Base-by-base conservation (phyloP, 2,329 filamentous ascomycete species). In the Alternaria viburni region DNA sequence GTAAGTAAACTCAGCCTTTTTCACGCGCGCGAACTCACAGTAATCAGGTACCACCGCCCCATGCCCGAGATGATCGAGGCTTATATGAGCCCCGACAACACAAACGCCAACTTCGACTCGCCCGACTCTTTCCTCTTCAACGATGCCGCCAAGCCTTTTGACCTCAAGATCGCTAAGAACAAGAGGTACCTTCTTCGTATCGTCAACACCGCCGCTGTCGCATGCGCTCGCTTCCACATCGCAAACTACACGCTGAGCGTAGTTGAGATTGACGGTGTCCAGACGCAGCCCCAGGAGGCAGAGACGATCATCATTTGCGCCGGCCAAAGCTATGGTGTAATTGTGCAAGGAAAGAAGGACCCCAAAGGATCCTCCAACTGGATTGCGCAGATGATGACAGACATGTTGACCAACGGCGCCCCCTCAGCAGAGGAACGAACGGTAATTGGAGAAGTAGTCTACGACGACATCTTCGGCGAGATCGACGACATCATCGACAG, bases 151-250 rank as follows among this genome's bases (percentile, higher is more conserved):
- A 63, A 64, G 30, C 67, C 66, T 17, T 59, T 63, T 19, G 36
- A 63, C 36, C 65, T 83, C 3, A 59, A 77, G 3, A 76, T 85
- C n/a, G 73, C 82, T 12, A 81, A 84, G 5, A 84, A 85, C 5
- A 83, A 85, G 46, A 84, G 82, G 1, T 91, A 92, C 68, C 85
- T 89, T 30, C 78, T 93, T 43, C 86, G 90, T 11, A 84, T 93
- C 60, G 83, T 91, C 68, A 92, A 93, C 65, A 66, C 70, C 15
- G 77, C 78, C 11, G 80, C 81, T 21, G 73, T 83, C 44, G 79
- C 80, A 0, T 80, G 77, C 17, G 82, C 78, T 68, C 80, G 80
- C 60, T 83, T 84, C 69, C 78, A 76, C 55, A 80, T 83, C 44
- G 81, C 83, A 57, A 74, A 74, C 8, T 81, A 83, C 43, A 51